A percentile compares a stretch with the other conserved stretches of the same genome.
Evolutionary conservation across 1,284 basidiomycete genomes (phyloP).

Genomic region (Singerocomus rubriflavus): DNA sequence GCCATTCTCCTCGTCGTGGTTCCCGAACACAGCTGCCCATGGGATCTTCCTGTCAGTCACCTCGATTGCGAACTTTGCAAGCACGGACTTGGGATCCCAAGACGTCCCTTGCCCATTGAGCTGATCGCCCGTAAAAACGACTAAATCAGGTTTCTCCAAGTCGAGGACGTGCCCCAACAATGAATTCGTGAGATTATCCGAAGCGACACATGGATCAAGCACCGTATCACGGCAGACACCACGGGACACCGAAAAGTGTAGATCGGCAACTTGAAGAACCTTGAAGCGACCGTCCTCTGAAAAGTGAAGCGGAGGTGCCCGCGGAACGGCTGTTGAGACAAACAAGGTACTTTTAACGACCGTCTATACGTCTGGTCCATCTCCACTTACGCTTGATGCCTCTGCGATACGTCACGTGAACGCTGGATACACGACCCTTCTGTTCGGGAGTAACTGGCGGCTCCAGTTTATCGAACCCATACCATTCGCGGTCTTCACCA

Average conservation of each 20-base stretch:
- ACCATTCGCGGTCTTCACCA: conserved; percentile 79
- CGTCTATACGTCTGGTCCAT: neutral
- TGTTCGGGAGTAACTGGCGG: conserved; percentile 49
- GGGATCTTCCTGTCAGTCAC: conserved; percentile 77
- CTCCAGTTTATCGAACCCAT: conserved; percentile 74
- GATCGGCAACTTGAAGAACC: conserved; percentile 87
- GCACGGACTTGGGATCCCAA: conserved; percentile 83
- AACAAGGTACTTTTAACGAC: neutral
- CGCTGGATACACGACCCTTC: conserved; percentile 44
- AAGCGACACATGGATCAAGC: conserved; percentile 51
- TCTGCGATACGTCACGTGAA: conserved; percentile 57
- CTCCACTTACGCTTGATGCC: conserved; percentile 61
- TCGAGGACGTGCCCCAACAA: conserved; percentile 75
- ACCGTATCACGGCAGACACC: conserved; percentile 71
- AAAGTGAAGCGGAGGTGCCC: conserved; percentile 75
- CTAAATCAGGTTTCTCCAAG: conserved; percentile 82
- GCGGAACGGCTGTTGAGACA: conserved; percentile 52
- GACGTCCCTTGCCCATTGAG: conserved; percentile 85
- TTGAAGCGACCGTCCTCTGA: conserved; percentile 81
- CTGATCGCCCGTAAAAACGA: conserved; percentile 87
- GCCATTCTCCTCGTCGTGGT: conserved; percentile 84
- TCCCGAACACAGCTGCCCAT: conserved; percentile 91
- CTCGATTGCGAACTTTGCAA: conserved; percentile 82
- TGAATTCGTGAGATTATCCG: conserved; percentile 72
- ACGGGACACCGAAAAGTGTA: conserved; percentile 79